Evolutionary conservation across 805 yeast species (phyloP), one percentile per base, ranked within the genome.

Genomic region (Metschnikowia hibisci): DNA sequence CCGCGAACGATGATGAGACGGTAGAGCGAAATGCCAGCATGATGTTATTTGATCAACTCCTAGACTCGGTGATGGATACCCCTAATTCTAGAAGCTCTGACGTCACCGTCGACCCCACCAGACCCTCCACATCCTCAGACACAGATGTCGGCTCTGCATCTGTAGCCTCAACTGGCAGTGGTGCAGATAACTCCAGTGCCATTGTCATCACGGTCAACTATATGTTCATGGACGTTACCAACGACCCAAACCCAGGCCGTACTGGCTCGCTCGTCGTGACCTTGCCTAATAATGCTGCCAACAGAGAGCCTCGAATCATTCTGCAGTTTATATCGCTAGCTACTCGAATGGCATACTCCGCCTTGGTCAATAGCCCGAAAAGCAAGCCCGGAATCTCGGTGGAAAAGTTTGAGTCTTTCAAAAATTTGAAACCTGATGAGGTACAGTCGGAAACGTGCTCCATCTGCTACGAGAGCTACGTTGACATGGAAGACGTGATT

Each of bases 271-370:
- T 84, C 28, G 73, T 81, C 27, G 63, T 84, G 52, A 78, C 82
- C 32, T 77, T 84, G 25, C 87, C 89, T n/a, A 81, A 82, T 52
- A 79, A 79, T 33, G 76, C 82, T 0, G 62, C 72, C 13, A 77
- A 78, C 45, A 68, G 80, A 25, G 78, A 82, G 41, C 83, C 81
- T n/a, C 73, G 75, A 29, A 71, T 78, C 28, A 66, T 83, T 26
- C 81, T 78, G 54, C 79, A 77, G 28, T 69, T 84, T 42, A 76
- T 84, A 10, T 68, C 82, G 22, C 62, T 84, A 44, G 88, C 89
- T 2, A 82, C 90, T 0, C 79, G 80, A 20, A 73, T 84, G 61
- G 89, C 89, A 1, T 71, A 82, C 32, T 58, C 82, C 31, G 79
- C 87, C 12, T 76, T 83, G 29, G 70, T 78, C 4, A 72, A 76